Percentiles rank a stretch among this genome's conserved stretches.
Conservation (phyloP, 2,329 filamentous ascomycete species). For the Ascochyta koolunga region DNA sequence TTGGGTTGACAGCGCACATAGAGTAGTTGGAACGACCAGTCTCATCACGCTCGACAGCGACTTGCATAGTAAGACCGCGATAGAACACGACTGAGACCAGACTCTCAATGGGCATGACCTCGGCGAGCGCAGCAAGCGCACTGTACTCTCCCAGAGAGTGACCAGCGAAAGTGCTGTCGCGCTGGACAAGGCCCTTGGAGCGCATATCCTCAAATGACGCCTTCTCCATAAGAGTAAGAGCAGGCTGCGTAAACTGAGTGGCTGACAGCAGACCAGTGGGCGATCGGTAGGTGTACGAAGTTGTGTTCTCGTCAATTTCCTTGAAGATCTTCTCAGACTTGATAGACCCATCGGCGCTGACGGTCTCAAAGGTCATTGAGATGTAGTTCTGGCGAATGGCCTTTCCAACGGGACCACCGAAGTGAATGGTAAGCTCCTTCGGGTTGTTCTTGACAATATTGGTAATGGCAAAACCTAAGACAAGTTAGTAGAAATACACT, state of each 20-base stretch:
- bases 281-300: conserved; percentile 95
- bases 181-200: conserved; percentile 91
- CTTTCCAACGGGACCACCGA: conserved; percentile 95
- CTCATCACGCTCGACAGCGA: conserved; percentile 95
- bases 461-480: conserved; percentile 88
- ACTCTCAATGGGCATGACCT: conserved; percentile 99
- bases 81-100: conserved; percentile 99
- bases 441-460: conserved; percentile 99
- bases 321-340: conserved; percentile 99
- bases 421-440: conserved; percentile 97
- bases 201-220: conserved; percentile 99
- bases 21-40: conserved; percentile 95
- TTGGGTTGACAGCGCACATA: conserved; percentile 99
- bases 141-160: conserved; percentile 99
- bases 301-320: conserved; percentile 89
- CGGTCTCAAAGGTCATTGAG: conserved; percentile 99
- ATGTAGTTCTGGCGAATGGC: conserved; percentile 99
- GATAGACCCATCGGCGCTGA: conserved; percentile 85
- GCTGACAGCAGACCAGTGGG: conserved; percentile 93
- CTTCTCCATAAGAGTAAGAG: conserved; percentile 98
- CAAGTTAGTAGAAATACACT: conserved; percentile 22
- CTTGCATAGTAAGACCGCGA: conserved; percentile 98
- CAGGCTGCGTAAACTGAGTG: conserved; percentile 97
- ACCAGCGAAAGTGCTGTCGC: conserved; percentile 95
- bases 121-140: conserved; percentile 90